These are phyloP conservation scores for Epichloe amarillans DNA, from an alignment of 2,329 filamentous ascomycete species.

Conservation along the genomic window DNA sequence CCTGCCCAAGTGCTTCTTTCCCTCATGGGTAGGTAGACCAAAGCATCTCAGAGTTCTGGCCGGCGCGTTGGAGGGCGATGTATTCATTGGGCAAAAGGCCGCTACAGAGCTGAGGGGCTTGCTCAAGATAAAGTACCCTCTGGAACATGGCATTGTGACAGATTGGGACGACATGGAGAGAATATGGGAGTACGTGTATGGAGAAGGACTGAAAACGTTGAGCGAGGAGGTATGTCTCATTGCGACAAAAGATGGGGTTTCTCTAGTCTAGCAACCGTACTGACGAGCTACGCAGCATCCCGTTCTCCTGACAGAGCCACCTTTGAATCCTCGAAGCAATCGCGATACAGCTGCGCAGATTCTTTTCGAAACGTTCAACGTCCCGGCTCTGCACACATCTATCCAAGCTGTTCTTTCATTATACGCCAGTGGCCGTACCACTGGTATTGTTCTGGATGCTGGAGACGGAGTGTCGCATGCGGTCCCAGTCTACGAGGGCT, in stretches of 20 bases:
- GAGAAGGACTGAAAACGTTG: conserved; percentile 86
- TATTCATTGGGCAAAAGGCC: conserved; percentile 84
- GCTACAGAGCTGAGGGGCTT: conserved; percentile 83
- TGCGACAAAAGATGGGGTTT: neutral
- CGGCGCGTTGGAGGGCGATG: conserved; percentile 90
- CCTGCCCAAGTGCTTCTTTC: conserved; percentile 91
- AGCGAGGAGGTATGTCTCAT: conserved; percentile 66
- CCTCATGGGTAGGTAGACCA: conserved; percentile 89
- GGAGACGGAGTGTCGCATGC: conserved; percentile 96
- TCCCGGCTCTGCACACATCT: conserved; percentile 88
- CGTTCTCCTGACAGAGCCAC: conserved; percentile 89
- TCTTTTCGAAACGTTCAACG: conserved; percentile 97
- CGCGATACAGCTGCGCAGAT: conserved; percentile 95
- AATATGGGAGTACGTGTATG: conserved; percentile 98
- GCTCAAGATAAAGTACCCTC: conserved; percentile 87
- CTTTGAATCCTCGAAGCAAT: conserved; percentile 88
- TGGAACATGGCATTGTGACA: conserved; percentile 96
- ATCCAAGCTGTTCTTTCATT: conserved; percentile 94
- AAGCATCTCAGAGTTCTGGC: conserved; percentile 92
- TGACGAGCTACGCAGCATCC: conserved; percentile 51
- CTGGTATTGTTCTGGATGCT: conserved; percentile 87
- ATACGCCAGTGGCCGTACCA: conserved; percentile 91
- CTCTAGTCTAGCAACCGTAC: neutral
- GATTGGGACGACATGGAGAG: conserved; percentile 99
- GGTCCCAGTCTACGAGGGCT: conserved; percentile 94